Evolutionary conservation across 805 yeast genomes (phyloP), one percentile per base, ranked within the genome.

Genomic region (Naumovozyma dairenensis): DNA sequence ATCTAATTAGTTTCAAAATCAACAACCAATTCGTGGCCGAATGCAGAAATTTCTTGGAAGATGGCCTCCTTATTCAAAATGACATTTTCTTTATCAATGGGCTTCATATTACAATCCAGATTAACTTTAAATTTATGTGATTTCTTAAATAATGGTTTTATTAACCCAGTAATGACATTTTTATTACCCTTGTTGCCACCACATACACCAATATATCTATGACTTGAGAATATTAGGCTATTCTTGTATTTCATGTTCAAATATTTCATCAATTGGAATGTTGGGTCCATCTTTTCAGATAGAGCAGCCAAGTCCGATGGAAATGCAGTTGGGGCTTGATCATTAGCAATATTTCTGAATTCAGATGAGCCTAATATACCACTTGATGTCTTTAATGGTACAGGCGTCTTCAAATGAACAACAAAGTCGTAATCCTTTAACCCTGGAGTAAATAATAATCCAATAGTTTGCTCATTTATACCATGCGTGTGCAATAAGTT

Each of bases 341-440:
- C 48, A 21, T 44, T 45, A 6, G 59, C 44, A 46, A 81, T 60
- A 51, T 82, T 82, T 55, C 78, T 80, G 62, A 71, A 80, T 32
- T 68, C 67, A 39, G 64, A 59, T 12, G 67, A 51, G 7, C 72
- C 72, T 25, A 74, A 48, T 6, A 80, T 58, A 37, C 92, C 92
- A 5, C 77, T 66, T 6, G 70, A 56, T 2, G 65, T 45, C 22
- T 68, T 56, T 26, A 74, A 50, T 29, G 65, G 53, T 4, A 58
- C 54, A 18, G 60, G 59, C 10, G 70, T 59, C 43, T 69, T 71
- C 33, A 86, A 60, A 30, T 70, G 66, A 39, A 92, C 67, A 10
- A 77, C 77, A 45, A 92, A 76, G 52, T 89, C 94, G 55, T 79
- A 92, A 58, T 89, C 97, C 38, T 71, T 67, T 34, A 81, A 62